Base-by-base conservation (phyloP, 192 early-diverging fungal species). In the Backusella liffmaniae region DNA sequence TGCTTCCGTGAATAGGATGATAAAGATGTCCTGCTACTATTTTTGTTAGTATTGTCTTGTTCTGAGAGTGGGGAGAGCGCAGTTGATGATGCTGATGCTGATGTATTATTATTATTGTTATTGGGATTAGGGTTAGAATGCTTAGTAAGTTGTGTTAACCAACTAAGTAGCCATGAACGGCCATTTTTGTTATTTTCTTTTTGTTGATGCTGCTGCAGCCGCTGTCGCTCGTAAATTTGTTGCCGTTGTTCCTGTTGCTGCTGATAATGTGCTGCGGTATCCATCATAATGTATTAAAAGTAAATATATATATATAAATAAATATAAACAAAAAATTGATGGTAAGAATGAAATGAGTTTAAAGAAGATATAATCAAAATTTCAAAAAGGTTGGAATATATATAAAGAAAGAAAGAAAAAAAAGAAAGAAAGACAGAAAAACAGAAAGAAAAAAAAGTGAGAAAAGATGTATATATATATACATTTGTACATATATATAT, bases 241-340 rank as follows among this genome's bases (percentile, higher is more conserved):
- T 62, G 56, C 12, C 13, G 56, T 5, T 62, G 23, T 13, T 62
- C 18, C 26, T 62, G 56, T 10, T 62, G 56, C 9, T 62, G 56
- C 12, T 62, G 23, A 62, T 62, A 62, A 62, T 62, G 56, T 62
- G 56, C 56, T 62, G 56, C 56, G 56, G 56, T 62, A 62, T 62
- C 56, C 56, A 62, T 62, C 56, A 62, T 62, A 30, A 29, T 62
- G 56, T 62, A 26, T 62, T 62, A 29, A 29, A 62, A 44, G 15
- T 44, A 16, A 44, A 44, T 44, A 44, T 0, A 23, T 44, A 44
- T 0, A 23, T 56, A 56, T 21, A 12, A 62, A 26, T 29, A 62
- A 29, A 62, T 29, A 26, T 12, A 62, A 62, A 10, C 23, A 59
- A 59, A 59, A 59, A 23, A 59, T 39, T 23, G 53, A 59, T 9